phyloP scores from a whole-genome alignment of 2,329 filamentous ascomycete species.

The Fonsecaea nubica region DNA sequence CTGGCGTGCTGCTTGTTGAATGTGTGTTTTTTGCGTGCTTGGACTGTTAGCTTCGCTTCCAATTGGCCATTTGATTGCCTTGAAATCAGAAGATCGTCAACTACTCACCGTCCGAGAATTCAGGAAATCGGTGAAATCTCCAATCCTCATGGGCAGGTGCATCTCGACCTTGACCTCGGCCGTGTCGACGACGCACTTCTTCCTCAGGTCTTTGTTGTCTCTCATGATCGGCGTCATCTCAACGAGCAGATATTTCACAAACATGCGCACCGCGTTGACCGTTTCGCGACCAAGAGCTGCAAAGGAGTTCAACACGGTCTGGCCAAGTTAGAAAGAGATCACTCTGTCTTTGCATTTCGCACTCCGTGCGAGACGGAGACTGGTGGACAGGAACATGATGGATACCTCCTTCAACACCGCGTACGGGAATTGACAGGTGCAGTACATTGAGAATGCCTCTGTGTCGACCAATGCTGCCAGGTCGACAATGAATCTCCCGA shows the following conservation, averaged over 20 bases:
- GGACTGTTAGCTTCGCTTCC: neutral
- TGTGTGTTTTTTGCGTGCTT: conserved; percentile 20
- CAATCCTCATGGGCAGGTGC: conserved; percentile 24
- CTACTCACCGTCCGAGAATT: conserved; percentile 20
- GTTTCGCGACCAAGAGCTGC: conserved; percentile 14
- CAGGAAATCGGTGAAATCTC: conserved; percentile 21
- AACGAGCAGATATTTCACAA: conserved; percentile 11
- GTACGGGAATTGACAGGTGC: conserved; percentile 20
- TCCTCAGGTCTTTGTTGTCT: conserved; percentile 10
- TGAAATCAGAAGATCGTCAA: neutral
- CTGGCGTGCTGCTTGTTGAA: conserved; percentile 16
- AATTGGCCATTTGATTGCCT: neutral
- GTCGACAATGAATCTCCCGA: conserved; percentile 22
- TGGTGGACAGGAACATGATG: neutral
- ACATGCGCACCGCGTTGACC: conserved; percentile 14
- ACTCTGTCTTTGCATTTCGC: neutral
- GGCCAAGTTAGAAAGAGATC: neutral
- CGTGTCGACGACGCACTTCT: conserved; percentile 12
- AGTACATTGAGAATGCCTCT: conserved; percentile 17
- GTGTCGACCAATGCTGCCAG: conserved; percentile 21
- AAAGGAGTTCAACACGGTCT: conserved; percentile 8
- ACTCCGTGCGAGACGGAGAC: neutral
- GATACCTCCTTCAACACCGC: conserved; percentile 14
- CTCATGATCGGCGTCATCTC: conserved; percentile 14
- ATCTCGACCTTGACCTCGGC: conserved; percentile 12